These are phyloP conservation scores for Wickerhamiella spandovensis DNA, from an alignment of 805 yeast species.

Conservation along the genomic window DNA sequence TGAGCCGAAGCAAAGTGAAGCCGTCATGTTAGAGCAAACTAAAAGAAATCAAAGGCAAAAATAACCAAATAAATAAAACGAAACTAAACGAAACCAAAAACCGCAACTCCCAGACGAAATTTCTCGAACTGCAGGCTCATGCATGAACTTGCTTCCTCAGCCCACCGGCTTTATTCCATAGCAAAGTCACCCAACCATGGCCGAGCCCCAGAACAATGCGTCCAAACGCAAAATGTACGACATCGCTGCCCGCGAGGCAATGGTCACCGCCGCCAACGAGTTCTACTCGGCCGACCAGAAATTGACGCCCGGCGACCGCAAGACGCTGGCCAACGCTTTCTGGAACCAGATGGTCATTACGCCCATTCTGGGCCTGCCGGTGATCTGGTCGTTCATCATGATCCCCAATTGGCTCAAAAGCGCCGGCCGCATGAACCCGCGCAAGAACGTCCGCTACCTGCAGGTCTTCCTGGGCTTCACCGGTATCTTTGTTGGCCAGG, in stretches of 20 bases:
- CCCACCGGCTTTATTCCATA: background rate
- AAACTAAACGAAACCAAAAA: too few relatives aligned
- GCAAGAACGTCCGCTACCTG: slow-evolving; percentile 5
- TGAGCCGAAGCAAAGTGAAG: too few relatives aligned
- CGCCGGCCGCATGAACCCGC: slow-evolving; percentile 6
- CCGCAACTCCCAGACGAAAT: background rate
- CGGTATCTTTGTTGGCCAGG: slow-evolving; percentile 17
- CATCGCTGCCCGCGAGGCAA: background rate
- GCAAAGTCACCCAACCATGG: background rate
- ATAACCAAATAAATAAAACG: too few relatives aligned
- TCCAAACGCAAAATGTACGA: background rate
- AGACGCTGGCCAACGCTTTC: slow-evolving; percentile 9
- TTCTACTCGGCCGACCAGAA: slow-evolving; percentile 14
- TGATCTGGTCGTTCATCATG: slow-evolving; percentile 10
- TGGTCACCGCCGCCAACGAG: slow-evolving; percentile 8
- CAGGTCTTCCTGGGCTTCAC: slow-evolving; percentile 15
- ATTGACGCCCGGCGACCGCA: slow-evolving; percentile 11
- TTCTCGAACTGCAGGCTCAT: background rate
- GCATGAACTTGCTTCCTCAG: background rate
- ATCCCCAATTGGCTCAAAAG: slow-evolving; percentile 12
- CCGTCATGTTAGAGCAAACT: too few relatives aligned
- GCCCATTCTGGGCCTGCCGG: slow-evolving; percentile 17
- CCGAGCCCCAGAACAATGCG: background rate
- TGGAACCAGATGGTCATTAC: slow-evolving; percentile 9
- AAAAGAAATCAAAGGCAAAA: too few relatives aligned